These are phyloP conservation scores for Plenodomus lindquistii DNA, from an alignment of 2,329 filamentous ascomycete genomes.

Conservation along the genomic window DNA sequence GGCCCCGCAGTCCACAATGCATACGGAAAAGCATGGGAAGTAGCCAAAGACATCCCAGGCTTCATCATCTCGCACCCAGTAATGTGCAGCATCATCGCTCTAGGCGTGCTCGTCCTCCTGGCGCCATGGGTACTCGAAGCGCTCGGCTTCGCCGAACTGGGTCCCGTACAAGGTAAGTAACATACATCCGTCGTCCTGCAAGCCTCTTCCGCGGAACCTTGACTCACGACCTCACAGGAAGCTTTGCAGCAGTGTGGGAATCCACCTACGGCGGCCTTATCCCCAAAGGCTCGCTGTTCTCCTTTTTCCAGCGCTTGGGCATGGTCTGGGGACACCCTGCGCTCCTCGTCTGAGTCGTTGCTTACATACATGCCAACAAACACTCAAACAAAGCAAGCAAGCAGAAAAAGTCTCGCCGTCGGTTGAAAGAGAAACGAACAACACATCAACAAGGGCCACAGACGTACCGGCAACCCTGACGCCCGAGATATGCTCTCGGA, in stretches of 20 bases:
- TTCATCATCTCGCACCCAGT: constrained; percentile 38
- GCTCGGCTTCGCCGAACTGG: constrained; percentile 39
- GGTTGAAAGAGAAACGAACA: no score
- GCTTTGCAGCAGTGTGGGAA: constrained; percentile 50
- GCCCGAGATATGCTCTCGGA: no score
- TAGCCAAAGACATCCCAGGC: constrained; percentile 24
- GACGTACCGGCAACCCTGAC: no score
- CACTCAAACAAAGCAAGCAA: no score
- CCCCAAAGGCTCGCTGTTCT: constrained; percentile 48
- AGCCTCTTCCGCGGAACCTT: not conserved
- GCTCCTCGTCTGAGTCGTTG: no score
- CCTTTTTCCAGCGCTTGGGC: constrained; percentile 49
- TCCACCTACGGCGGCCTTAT: constrained; percentile 45
- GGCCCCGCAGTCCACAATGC: constrained; percentile 26
- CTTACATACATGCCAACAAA: no score
- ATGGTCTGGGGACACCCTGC: constrained; percentile 38
- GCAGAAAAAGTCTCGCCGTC: no score
- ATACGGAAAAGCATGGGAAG: constrained; percentile 26
- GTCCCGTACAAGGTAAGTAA: constrained; percentile 34
- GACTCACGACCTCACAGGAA: constrained; percentile 15
- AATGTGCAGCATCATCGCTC: constrained; percentile 32
- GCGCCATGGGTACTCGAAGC: constrained; percentile 35
- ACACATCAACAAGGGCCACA: no score
- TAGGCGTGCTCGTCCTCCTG: constrained; percentile 34
- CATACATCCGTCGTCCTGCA: not conserved